These are phyloP conservation scores for Ephemerocybe angulata DNA, from an alignment of 768 basidiomycete species.

Conservation along the genomic window DNA sequence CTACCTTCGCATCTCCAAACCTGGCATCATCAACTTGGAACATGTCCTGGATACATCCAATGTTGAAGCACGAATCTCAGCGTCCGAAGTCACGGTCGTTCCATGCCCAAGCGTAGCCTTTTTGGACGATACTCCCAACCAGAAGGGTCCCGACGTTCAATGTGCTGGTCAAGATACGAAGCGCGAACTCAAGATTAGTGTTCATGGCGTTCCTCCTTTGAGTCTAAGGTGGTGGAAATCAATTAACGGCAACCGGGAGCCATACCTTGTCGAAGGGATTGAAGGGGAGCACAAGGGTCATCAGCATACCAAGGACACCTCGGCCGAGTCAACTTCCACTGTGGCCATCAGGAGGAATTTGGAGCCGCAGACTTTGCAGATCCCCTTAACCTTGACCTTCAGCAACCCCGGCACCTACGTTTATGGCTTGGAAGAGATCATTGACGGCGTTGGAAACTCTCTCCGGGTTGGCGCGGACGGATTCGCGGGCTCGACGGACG, in stretches of 20 bases:
- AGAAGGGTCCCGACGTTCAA: slow-evolving; percentile 42
- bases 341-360: slow-evolving; percentile 9
- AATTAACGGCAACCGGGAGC: slow-evolving; percentile 61
- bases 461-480: slow-evolving; percentile 43
- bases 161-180: slow-evolving; percentile 67
- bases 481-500: slow-evolving; percentile 27
- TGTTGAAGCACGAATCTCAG: slow-evolving; percentile 63
- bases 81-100: slow-evolving; percentile 62
- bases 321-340: slow-evolving; percentile 5
- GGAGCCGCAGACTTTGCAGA: slow-evolving; percentile 53
- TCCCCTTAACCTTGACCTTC: slow-evolving; percentile 66
- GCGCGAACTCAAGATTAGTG: slow-evolving; percentile 56
- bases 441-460: slow-evolving; percentile 79
- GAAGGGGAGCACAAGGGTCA: slow-evolving; percentile 49
- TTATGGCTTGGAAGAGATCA: slow-evolving; percentile 75
- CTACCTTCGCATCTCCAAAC: slow-evolving; percentile 68
- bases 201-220: slow-evolving; percentile 72
- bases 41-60: slow-evolving; percentile 67
- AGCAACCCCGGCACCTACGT: slow-evolving; percentile 63
- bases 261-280: slow-evolving; percentile 81
- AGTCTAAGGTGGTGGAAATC: slow-evolving; percentile 75
- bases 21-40: slow-evolving; percentile 73
- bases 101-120: slow-evolving; percentile 83
- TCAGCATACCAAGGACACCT: slow-evolving; percentile 17
- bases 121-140: slow-evolving; percentile 33